Evolutionary conservation across 371 early-diverging fungal genomes (phyloP), one percentile per base, ranked within the genome.

Genomic region (Syncephalis fuscata): DNA sequence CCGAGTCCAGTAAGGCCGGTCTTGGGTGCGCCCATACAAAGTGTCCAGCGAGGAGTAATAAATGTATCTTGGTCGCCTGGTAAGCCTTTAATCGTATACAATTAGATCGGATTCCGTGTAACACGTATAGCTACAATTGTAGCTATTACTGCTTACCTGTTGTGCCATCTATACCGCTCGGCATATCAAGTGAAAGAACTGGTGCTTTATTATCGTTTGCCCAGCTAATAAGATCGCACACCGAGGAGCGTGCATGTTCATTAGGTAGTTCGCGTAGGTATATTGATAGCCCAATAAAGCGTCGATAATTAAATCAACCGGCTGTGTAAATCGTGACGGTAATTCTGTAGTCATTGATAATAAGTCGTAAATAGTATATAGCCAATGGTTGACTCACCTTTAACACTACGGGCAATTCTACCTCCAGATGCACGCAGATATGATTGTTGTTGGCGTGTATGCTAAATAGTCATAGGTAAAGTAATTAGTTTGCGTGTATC

Each of bases 251-350:
- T 37, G 74, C 71, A 5, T 55, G 37, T 22, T 78, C 76, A 39
- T 64, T 67, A 10, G 62, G 56, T 15, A 78, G 52, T 46, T 81
- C 79, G 5, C 67, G 52, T 25, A 85, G 55, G 70, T 65, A 10
- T 70, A 67, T 39, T 76, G 68, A 15, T 70, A 60, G 1, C 85
- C 85, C 38, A 85, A 59, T 46, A 88, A 55, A 0, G 73, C 78
- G 58, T 88, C 88, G 42, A 88, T 68, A 49, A 88, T 82, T 14
- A 85, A 49, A 56, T 88, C 88, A 8, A 85, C 80, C 9, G 82
- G 81, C 4, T 64, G 67, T 3, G 70, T 66, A 2, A 63, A 52
- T 38, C 59, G 66, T 25, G 72, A 63, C 8, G 75, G 73, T 5
- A 78, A 54, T 26, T 74, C 65, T 44, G 51, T 38, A 20, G 49